Base-by-base conservation (phyloP, 192 early-diverging fungal genomes). In the Radiomyces spectabilis region DNA sequence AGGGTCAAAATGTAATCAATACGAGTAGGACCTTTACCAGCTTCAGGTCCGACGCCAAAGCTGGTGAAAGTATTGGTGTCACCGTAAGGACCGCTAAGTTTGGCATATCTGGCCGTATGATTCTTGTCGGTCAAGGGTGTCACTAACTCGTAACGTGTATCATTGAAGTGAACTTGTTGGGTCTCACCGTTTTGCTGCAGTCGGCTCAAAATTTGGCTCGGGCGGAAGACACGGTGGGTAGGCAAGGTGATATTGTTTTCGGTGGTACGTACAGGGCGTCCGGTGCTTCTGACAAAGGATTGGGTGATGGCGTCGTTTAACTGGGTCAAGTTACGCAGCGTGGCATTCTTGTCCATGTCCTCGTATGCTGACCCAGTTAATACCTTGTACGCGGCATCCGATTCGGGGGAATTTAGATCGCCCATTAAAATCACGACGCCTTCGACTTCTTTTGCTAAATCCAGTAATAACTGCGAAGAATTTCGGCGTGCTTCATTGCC, bases 1-100 rank as follows among this genome's bases (percentile, higher is more conserved):
- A 57, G 26, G 2, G 26, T 24, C 32, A 71, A 26, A 7, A 71
- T 67, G 33, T 54, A 71, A 54, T 71, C 69, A 34, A 71, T 54
- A 8, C 59, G 47, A n/a, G 38, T 32, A 6, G 51, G 47, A 22
- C 41, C 29, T 2, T 37, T 33, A 22, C 53, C 41, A 16, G 27
- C 46, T 34, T 65, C 63, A 22, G 27, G 32, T 24, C 33, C 27
- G 1, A 12, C 19, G 18, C 55, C 58, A 40, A 71, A 71, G 10
- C 69, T 59, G 3, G 69, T 71, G 19, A 71, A 71, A 2, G 65
- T 71, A 21, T 54, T 33, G n/a, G 41, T 15, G 16, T 53, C 33
- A n/a, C 69, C 69, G 51, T 57, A 71, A 9, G 63, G 63, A 1
- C 63, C 63, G 26, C 55, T 57, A 7, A 65, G 34, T 2, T 34